A percentile compares a stretch with the other conserved stretches of the same genome.
phyloP scores from a whole-genome alignment of 108 stramenopile species.

The Pelagomonas calceolata region DNA sequence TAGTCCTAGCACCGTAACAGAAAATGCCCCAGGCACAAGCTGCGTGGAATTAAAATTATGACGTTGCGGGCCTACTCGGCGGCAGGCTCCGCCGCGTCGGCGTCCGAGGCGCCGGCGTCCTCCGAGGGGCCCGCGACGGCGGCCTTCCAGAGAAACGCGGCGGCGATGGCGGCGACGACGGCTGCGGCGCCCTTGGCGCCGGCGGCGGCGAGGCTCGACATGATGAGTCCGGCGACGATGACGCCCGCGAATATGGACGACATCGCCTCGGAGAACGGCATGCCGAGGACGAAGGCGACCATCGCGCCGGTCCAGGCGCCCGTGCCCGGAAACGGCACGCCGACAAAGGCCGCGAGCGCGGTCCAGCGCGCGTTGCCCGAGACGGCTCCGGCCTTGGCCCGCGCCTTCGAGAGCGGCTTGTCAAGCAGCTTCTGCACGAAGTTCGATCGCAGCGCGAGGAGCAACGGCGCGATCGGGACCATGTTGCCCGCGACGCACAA shows the following conservation, averaged over 20 bases:
- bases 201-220: conserved; percentile 67
- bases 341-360: conserved; percentile 79
- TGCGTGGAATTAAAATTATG: no score
- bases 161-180: conserved; percentile 1
- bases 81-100: no score
- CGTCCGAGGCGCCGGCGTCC: no score
- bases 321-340: conserved; percentile 88
- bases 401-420: conserved; percentile 26
- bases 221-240: conserved; percentile 74
- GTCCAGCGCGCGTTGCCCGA: conserved; percentile 23
- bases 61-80: no score
- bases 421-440: conserved; percentile 24
- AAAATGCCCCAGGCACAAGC: no score
- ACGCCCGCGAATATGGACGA: conserved; percentile 81
- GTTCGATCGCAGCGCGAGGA: conserved; percentile 20
- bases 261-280: conserved; percentile 69
- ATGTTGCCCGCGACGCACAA: conserved; percentile 85
- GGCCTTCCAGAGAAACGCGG: not conserved
- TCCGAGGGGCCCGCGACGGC: not conserved
- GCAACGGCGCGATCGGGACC: conserved; percentile 34
- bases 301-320: conserved; percentile 96
- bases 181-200: conserved; percentile 34
- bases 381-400: conserved; percentile 6
- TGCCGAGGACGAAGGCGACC: conserved; percentile 79
- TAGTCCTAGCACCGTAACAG: no score